Evolutionary conservation across 768 basidiomycete species (phyloP), one percentile per base, ranked within the genome.

Genomic region (Lentinula aciculospora): DNA sequence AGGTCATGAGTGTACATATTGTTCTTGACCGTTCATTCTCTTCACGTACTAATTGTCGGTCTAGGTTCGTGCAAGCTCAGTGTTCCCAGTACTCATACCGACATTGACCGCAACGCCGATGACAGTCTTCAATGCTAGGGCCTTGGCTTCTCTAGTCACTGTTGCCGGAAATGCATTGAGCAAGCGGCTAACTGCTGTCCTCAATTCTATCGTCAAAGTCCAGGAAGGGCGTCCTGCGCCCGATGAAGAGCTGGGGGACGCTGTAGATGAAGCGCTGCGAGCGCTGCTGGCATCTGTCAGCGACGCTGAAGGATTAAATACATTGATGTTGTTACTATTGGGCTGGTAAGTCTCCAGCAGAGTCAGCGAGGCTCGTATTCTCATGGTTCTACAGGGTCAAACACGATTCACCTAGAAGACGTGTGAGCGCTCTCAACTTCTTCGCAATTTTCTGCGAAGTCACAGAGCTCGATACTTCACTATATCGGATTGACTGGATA

Each of bases 81-180:
- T 98, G 37, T 98, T 98, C 91, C 97, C 97, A 0, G 91, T 98
- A 19, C 76, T 98, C 57, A 92, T 99, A 58, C 97, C 95, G 0
- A 96, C 94, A 1, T 76, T 99, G 59, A 94, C 91, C 39, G 83
- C 89, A 4, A 82, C 81, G 6, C 97, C 95, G 0, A 96, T 98
- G 83, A 86, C 94, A 3, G 84, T 88, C 8, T 98, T 98, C 85
- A 98, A 98, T 66, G 92, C 91, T 17, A 85, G 88, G 4, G 97
- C 96, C 1, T 75, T 98, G 9, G 89, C 87, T 2, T 88, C 94
- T 0, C 79, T 99, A 37, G 94, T 98, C 13, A 89, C 91, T 0
- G 97, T 98, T 10, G 97, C 97, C 37, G 96, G 97, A 2, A 82
- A 80, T 54, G 94, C 97, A 0, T 74, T 98, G 54, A 97, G 89